Evolutionary conservation across 352 stramenopile species (phyloP), one percentile per base, ranked within the genome.

Genomic region (Globisporangium viniferum): DNA sequence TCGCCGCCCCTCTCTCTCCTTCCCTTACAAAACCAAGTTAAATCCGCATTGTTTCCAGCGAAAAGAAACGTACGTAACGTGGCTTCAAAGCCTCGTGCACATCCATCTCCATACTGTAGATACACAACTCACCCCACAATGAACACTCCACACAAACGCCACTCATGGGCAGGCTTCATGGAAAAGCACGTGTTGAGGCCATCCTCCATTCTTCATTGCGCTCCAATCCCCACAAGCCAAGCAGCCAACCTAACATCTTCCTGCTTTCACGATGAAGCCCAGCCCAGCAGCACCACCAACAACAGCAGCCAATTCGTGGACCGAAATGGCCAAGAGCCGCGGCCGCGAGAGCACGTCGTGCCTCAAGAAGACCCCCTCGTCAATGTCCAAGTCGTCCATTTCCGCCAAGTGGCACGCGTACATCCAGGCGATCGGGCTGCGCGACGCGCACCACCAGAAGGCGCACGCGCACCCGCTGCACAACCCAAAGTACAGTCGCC

Each of bases 361-460:
- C 65, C 71, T 90, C 0, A 92, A 90, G 69, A 89, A 89, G 65
- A 54, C 79, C 10, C 71, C 75, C 1, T 48, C 56, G 6, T 27
- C 33, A 57, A 73, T 75, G 5, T 53, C 70, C 14, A 59, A 18
- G 62, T 76, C 77, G 6, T 56, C 69, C 15, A 66, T 91, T 6
- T 72, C 78, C 0, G 71, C 75, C 58, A 91, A 88, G 67, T 82
- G 84, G 72, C 76, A 69, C 35, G 72, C 82, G 62, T 89, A 80
- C 70, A 78, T 89, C 3, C 74, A 84, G 39, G 74, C 77, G 20
- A 77, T 89, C 7, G 77, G 78, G 0, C 70, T 85, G 31, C 77
- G 79, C 39, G 79, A 89, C n/a, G 24, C 36, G n/a, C 59, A 56
- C 44, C 41, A 49, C 41, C 41, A 49, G 15, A 49, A 49, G 15